These are phyloP conservation scores for Talaromyces stipitatus DNA, from an alignment of 495 filamentous ascomycete genomes.

Conservation along the genomic window DNA sequence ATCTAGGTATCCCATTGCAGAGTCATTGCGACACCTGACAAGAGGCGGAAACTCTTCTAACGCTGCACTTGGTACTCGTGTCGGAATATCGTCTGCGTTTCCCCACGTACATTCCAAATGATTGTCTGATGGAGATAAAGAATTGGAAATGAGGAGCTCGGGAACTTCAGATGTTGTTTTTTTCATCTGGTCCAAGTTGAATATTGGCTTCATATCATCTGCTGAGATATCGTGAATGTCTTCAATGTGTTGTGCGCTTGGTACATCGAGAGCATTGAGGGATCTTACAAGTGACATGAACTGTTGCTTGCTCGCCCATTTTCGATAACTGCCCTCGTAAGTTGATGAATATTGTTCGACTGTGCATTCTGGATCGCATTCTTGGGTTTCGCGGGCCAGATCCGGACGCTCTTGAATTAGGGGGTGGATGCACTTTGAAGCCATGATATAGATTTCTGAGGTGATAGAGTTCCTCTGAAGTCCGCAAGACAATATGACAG, in stretches of 20 bases:
- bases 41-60: constrained; percentile 3
- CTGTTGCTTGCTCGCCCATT: neutral
- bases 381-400: neutral
- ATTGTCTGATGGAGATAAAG: neutral
- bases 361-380: neutral
- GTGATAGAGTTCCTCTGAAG: neutral
- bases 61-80: neutral
- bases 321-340: neutral
- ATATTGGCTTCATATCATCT: neutral
- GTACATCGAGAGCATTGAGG: neutral
- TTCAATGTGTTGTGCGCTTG: constrained; percentile 4
- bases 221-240: neutral
- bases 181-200: neutral
- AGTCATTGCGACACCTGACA: constrained; percentile 1
- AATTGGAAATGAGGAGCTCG: neutral
- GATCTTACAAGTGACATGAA: neutral
- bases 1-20: constrained; percentile 1
- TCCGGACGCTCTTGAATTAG: neutral
- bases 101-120: neutral
- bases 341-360: neutral
- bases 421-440: neutral
- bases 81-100: constrained; percentile 1
- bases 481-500: neutral
- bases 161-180: neutral
- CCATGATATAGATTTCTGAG: neutral